phyloP scores from a whole-genome alignment of 2,329 filamentous ascomycete genomes.

The Hymenoscyphus fructigenus region DNA sequence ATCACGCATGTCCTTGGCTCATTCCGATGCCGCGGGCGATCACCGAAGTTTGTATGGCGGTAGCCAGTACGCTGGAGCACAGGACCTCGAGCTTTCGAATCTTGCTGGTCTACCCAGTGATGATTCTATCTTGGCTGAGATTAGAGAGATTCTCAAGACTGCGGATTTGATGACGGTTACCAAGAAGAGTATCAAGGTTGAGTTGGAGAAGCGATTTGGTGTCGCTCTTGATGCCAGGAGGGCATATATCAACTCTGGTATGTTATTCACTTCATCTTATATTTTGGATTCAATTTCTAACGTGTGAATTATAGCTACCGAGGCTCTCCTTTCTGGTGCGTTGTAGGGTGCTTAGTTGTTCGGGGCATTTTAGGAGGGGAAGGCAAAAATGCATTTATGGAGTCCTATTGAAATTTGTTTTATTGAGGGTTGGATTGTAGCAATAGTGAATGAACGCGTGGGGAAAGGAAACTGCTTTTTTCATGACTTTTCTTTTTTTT shows the following conservation, averaged over 20 bases:
- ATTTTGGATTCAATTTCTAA: background rate
- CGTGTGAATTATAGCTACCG: background rate
- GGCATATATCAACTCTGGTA: slow-evolving; percentile 91
- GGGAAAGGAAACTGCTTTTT: background rate
- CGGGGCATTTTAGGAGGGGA: background rate
- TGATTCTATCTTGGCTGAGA: slow-evolving; percentile 88
- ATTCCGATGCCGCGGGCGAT: slow-evolving; percentile 55
- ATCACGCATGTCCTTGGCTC: slow-evolving; percentile 78
- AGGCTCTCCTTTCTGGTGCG: slow-evolving; percentile 3
- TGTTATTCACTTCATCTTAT: slow-evolving; percentile 40
- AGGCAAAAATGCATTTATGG: slow-evolving; percentile 1
- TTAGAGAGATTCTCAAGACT: slow-evolving; percentile 85
- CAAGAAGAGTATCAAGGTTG: slow-evolving; percentile 95
- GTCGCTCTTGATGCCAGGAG: slow-evolving; percentile 83
- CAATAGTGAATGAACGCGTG: background rate
- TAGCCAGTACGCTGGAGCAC: slow-evolving; percentile 54
- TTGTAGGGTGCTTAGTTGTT: background rate
- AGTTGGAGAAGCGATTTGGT: slow-evolving; percentile 88
- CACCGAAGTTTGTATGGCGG: slow-evolving; percentile 44
- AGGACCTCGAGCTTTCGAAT: slow-evolving; percentile 73
- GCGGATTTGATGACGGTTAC: slow-evolving; percentile 97
- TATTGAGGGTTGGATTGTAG: slow-evolving; percentile 5
- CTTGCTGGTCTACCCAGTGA: slow-evolving; percentile 76
- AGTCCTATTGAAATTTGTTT: background rate
- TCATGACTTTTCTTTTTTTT: background rate